A percentile compares a stretch with the other conserved stretches of the same genome.
phyloP scores from a whole-genome alignment of 441 rosid genomes.

The Viola pubescens region DNA sequence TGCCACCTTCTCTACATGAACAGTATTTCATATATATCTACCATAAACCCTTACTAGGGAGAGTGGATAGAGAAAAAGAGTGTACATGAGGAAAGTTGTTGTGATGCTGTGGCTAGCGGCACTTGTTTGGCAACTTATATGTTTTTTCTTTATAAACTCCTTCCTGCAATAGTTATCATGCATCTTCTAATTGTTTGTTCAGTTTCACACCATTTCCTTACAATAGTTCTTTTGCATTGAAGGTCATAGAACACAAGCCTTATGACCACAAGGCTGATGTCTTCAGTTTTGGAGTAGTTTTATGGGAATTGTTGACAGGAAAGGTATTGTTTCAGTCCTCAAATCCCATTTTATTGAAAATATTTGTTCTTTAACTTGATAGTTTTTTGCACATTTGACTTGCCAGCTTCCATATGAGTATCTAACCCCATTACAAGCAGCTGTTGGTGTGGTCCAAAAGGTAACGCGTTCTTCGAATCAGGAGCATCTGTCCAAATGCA shows the following conservation, averaged over 20 bases:
- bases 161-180: neutral
- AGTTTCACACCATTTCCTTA: slow-evolving; percentile 19
- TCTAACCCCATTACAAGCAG: slow-evolving; percentile 90
- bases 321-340: slow-evolving; percentile 42
- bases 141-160: too few species aligned
- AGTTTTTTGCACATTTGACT: slow-evolving; percentile 12
- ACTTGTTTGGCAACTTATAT: neutral
- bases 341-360: neutral
- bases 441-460: slow-evolving; percentile 95
- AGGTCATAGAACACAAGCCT: slow-evolving; percentile 93
- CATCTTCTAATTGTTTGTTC: slow-evolving; percentile 13
- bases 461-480: slow-evolving; percentile 23
- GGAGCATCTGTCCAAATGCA: too few species aligned
- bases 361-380: neutral
- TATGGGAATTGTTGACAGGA: slow-evolving; percentile 93
- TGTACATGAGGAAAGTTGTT: too few species aligned
- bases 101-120: too few species aligned
- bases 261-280: slow-evolving; percentile 90
- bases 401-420: slow-evolving; percentile 77
- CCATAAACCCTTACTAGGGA: neutral
- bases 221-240: slow-evolving; percentile 30
- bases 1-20: neutral
- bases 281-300: slow-evolving; percentile 78
- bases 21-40: neutral
- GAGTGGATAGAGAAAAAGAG: too few species aligned